These are phyloP conservation scores for Cydonia oblonga DNA, from an alignment of 331 rosid genomes.

Conservation along the genomic window DNA sequence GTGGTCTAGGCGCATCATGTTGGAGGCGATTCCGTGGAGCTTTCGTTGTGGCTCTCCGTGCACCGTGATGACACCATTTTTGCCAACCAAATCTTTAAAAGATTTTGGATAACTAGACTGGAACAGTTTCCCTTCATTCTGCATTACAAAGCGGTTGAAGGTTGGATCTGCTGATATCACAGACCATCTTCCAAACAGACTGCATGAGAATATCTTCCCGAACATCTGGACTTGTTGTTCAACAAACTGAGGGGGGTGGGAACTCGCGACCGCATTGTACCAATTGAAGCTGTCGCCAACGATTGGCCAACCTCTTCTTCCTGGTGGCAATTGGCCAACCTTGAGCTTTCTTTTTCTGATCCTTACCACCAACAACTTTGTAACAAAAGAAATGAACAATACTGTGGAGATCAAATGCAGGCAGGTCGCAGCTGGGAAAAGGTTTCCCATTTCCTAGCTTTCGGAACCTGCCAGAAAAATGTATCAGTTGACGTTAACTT, in stretches of 20 bases:
- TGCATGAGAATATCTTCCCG: slow-evolving; percentile 79
- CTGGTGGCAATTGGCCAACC: slow-evolving; percentile 52
- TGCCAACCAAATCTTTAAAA: slow-evolving; percentile 84
- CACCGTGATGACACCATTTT: slow-evolving; percentile 79
- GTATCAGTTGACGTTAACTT: neutral
- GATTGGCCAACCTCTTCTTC: slow-evolving; percentile 85
- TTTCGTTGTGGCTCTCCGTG: slow-evolving; percentile 88
- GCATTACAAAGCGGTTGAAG: slow-evolving; percentile 57
- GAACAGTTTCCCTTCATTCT: slow-evolving; percentile 72
- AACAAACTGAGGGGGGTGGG: slow-evolving; percentile 79
- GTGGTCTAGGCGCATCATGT: slow-evolving; percentile 64
- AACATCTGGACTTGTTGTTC: slow-evolving; percentile 77
- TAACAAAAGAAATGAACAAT: slow-evolving; percentile 22
- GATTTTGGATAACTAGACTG: slow-evolving; percentile 83
- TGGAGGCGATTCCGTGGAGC: slow-evolving; percentile 80
- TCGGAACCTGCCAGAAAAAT: slow-evolving; percentile 6
- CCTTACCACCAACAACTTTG: slow-evolving; percentile 13
- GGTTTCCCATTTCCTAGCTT: slow-evolving; percentile 21
- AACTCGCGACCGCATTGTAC: slow-evolving; percentile 82
- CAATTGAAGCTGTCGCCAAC: slow-evolving; percentile 83
- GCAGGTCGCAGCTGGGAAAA: slow-evolving; percentile 12
- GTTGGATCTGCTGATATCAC: slow-evolving; percentile 81
- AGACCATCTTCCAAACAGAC: slow-evolving; percentile 79
- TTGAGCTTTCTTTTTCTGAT: slow-evolving; percentile 8
- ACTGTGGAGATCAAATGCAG: slow-evolving; percentile 20